Percentiles rank a stretch among this genome's conserved stretches.
Conservation (phyloP, 2,329 filamentous ascomycete species). For the Cladorrhinum sp. region DNA sequence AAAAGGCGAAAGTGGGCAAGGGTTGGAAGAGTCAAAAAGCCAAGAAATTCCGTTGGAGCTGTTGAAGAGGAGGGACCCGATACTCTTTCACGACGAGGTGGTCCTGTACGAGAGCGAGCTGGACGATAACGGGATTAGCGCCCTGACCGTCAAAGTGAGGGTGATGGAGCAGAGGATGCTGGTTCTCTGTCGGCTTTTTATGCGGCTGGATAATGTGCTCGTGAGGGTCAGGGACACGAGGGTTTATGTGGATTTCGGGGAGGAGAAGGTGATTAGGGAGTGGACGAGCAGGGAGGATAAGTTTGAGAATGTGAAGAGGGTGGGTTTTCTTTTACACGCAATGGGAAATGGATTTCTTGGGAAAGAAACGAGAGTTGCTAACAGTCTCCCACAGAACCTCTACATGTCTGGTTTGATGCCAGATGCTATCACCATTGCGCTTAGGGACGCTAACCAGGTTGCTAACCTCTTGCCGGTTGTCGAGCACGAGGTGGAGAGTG, state of each 20-base stretch:
- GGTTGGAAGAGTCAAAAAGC: not conserved
- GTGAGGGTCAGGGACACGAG: conserved; percentile 85
- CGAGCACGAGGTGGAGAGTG: conserved; percentile 61
- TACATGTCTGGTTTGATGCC: conserved; percentile 50
- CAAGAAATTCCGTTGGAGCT: conserved; percentile 74
- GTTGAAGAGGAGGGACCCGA: conserved; percentile 84
- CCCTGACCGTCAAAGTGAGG: conserved; percentile 84
- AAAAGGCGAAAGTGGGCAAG: conserved; percentile 10
- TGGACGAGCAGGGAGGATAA: conserved; percentile 83
- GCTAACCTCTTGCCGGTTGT: conserved; percentile 67
- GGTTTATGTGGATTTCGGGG: conserved; percentile 85
- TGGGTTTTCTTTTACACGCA: conserved; percentile 46
- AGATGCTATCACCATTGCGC: conserved; percentile 70
- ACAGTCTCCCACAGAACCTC: conserved; percentile 42
- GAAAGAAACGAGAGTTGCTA: conserved; percentile 14
- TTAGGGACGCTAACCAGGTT: conserved; percentile 78
- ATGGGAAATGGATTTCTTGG: no score
- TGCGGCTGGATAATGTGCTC: conserved; percentile 88
- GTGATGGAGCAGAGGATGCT: conserved; percentile 90
- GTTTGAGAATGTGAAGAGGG: conserved; percentile 73
- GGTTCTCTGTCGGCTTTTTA: conserved; percentile 81
- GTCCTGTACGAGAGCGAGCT: conserved; percentile 96
- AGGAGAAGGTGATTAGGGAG: conserved; percentile 77
- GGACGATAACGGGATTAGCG: conserved; percentile 92
- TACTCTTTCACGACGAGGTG: conserved; percentile 94